Evolutionary conservation across 2,329 filamentous ascomycete species (phyloP).

Genomic region (Hypomyces rosellus): DNA sequence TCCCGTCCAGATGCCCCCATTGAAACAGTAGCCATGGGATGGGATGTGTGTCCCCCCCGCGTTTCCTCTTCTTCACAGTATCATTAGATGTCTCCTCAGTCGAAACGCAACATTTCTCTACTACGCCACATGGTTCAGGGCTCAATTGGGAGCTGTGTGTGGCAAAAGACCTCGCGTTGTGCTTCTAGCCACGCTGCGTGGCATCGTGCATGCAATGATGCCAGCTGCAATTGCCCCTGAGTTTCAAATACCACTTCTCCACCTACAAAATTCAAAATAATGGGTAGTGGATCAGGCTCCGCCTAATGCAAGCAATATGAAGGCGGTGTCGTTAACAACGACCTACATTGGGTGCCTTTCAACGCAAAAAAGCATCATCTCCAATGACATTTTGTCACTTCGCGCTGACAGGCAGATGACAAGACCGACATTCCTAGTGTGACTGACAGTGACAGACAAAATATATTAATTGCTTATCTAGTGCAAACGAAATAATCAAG

Average conservation of each 20-base stretch:
- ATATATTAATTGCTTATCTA: background rate
- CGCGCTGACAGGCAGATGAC: background rate
- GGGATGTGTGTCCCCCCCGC: background rate
- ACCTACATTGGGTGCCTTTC: no score
- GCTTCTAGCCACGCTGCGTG: no score
- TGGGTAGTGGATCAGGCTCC: background rate
- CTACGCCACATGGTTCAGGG: no score
- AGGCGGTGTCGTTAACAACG: background rate
- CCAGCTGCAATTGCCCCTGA: constrained; percentile 7
- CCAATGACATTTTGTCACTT: constrained; percentile 2
- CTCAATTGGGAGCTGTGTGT: no score
- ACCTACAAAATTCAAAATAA: background rate
- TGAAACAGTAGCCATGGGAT: constrained; percentile 1
- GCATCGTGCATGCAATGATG: background rate
- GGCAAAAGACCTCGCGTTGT: no score
- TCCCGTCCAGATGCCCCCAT: background rate
- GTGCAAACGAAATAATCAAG: background rate
- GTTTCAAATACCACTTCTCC: constrained; percentile 6
- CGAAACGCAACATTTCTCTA: no score
- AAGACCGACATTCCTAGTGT: background rate
- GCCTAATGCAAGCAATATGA: background rate
- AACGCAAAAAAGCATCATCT: background rate
- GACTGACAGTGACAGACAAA: background rate
- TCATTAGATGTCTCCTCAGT: no score
- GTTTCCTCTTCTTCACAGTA: background rate